Evolutionary conservation across 768 basidiomycete species (phyloP).

Genomic region (Mycena rosella): DNA sequence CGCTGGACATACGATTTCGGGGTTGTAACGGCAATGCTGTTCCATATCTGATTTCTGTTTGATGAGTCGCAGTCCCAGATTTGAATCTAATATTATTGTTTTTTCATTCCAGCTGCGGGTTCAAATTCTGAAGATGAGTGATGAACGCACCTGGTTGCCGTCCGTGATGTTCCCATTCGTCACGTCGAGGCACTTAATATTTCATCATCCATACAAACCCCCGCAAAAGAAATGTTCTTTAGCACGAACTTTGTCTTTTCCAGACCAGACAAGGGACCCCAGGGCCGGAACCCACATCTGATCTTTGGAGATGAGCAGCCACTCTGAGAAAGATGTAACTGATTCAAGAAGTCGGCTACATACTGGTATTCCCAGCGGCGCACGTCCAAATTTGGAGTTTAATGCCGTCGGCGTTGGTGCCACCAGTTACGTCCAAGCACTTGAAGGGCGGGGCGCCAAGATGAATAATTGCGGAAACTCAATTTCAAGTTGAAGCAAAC

Average conservation of each 20-base stretch:
- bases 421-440: constrained; percentile 14
- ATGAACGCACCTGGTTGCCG: constrained; percentile 18
- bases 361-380: constrained; percentile 5
- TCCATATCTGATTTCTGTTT: constrained; percentile 13
- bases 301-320: constrained; percentile 1
- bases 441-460: constrained; percentile 3
- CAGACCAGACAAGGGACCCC: constrained; percentile 1
- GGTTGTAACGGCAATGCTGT: not conserved
- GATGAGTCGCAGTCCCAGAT: constrained; percentile 15
- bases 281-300: constrained; percentile 9
- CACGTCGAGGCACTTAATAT: constrained; percentile 8
- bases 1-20: constrained; percentile 10
- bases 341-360: not conserved
- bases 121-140: not conserved
- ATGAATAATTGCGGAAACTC: not conserved
- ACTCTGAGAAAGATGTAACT: not conserved
- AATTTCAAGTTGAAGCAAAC: not conserved
- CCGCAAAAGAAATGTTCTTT: too few relatives aligned
- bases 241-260: constrained; percentile 15
- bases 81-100: constrained; percentile 10
- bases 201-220: not conserved
- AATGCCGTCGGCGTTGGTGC: not conserved
- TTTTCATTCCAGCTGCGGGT: not conserved
- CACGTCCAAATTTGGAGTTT: constrained; percentile 21
- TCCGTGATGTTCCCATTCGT: constrained; percentile 18